Evolutionary conservation across 78 protist genomes (phyloP), one percentile per base, ranked within the genome.

Genomic region (Polysphondylium violaceum): DNA sequence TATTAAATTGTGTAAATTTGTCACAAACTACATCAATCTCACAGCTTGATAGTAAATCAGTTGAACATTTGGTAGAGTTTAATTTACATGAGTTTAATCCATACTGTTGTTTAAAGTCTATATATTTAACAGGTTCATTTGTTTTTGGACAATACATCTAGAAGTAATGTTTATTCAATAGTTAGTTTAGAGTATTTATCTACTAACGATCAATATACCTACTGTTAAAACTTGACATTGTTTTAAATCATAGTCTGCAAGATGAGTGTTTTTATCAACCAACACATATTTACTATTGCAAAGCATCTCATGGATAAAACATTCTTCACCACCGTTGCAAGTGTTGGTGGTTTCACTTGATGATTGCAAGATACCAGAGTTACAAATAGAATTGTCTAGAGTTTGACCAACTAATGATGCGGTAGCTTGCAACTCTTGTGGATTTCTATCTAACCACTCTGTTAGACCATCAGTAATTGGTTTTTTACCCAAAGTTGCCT

Each of bases 81-180:
- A 7, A 6, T 36, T 27, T 19, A 72, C 78, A 72, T 21, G 44
- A 31, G 1, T 53, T 33, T 16, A 67, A 38, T 67, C 43, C 19
- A 64, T 55, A 79, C 21, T 67, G 75, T 11, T 51, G 27, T 55
- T 68, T 44, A 19, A 79, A 67, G 40, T 79, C 47, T 53, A 47
- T 29, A 9, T 40, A 55, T 14, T 40, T 38, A 14, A 55, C 31
- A 38, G 75, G 56, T 35, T 69, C 53, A 3, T 29, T 0, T 3
- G 33, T 29, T 9, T 47, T 12, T 23, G 44, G 35, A 41, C 89
- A 79, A 47, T 79, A 50, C 65, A 79, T 79, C 88, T 77, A 47
- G 6, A 75, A 27, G 21, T 38, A 64, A 36, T n/a, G 21, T 17
- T n/a, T n/a, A n/a, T n/a, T n/a, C n/a, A n/a, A n/a, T n/a, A n/a